A percentile compares a stretch with the other conserved stretches of the same genome.
Evolutionary conservation across 1,139 yeast genomes (phyloP).

Genomic region (Diutina ranongensis): DNA sequence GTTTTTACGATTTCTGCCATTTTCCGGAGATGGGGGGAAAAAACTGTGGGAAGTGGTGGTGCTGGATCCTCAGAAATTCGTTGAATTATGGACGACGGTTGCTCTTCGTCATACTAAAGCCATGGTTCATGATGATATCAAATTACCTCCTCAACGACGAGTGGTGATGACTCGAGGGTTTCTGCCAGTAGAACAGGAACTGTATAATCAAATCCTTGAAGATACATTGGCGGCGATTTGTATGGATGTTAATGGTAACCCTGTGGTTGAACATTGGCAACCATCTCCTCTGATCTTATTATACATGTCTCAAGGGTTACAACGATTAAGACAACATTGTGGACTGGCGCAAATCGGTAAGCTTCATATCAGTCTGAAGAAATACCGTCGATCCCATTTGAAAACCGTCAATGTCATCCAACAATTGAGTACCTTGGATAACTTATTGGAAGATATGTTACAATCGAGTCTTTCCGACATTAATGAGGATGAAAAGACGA

Average conservation of each 20-base stretch:
- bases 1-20: constrained; percentile 60
- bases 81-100: constrained; percentile 32
- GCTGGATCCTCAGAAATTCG: constrained; percentile 16
- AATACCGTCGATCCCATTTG: not conserved
- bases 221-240: constrained; percentile 55
- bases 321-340: constrained; percentile 63
- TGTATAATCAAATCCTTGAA: constrained; percentile 54
- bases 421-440: constrained; percentile 49
- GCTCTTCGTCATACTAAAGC: constrained; percentile 75
- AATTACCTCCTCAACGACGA: constrained; percentile 67
- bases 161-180: constrained; percentile 62
- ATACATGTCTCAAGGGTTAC: constrained; percentile 55
- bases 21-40: constrained; percentile 30
- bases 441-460: constrained; percentile 55
- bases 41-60: constrained; percentile 25
- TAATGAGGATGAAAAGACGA: constrained; percentile 35
- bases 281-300: constrained; percentile 29
- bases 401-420: constrained; percentile 11
- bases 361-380: constrained; percentile 17
- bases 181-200: constrained; percentile 72
- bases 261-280: constrained; percentile 39
- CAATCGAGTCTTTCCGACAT: constrained; percentile 39
- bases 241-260: constrained; percentile 43
- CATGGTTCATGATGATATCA: constrained; percentile 68
- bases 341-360: constrained; percentile 69